Conservation (phyloP, 129 eudicot genomes). For the Solidago caesia region DNA sequence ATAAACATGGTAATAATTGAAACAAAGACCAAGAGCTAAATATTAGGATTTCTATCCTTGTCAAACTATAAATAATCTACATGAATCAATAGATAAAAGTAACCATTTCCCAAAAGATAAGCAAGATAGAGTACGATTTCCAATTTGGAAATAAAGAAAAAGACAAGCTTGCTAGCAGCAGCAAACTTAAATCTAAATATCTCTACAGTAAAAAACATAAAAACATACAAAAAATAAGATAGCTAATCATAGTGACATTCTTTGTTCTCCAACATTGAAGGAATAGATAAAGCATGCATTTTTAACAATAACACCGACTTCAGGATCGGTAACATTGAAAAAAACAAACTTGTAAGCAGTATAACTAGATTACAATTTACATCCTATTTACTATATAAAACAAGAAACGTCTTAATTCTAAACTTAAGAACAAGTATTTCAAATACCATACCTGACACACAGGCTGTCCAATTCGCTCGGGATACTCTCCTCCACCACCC, state of each 20-base stretch:
- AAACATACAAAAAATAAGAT: constrained; percentile 8
- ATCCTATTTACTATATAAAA: constrained; percentile 5
- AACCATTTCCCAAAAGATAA: neutral
- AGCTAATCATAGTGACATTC: neutral
- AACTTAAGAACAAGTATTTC: neutral
- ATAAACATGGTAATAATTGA: constrained; percentile 3
- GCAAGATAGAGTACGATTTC: constrained; percentile 7
- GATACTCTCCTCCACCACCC: constrained; percentile 60
- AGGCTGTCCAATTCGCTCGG: constrained; percentile 86
- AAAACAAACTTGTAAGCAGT: constrained; percentile 26
- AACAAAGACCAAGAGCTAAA: neutral
- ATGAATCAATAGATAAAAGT: neutral
- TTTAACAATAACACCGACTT: constrained; percentile 23
- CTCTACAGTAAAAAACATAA: constrained; percentile 1
- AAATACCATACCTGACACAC: constrained; percentile 66
- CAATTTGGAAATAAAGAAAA: constrained; percentile 19
- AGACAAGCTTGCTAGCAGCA: constrained; percentile 15
- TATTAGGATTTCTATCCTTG: constrained; percentile 4
- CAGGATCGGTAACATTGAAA: constrained; percentile 23
- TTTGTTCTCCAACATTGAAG: neutral
- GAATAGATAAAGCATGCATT: constrained; percentile 9
- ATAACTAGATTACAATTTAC: constrained; percentile 1
- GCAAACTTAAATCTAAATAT: neutral
- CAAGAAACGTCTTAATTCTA: neutral
- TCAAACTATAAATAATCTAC: constrained; percentile 4